phyloP scores from a whole-genome alignment of 2,329 filamentous ascomycete species.

The Aureobasidium sp. region DNA sequence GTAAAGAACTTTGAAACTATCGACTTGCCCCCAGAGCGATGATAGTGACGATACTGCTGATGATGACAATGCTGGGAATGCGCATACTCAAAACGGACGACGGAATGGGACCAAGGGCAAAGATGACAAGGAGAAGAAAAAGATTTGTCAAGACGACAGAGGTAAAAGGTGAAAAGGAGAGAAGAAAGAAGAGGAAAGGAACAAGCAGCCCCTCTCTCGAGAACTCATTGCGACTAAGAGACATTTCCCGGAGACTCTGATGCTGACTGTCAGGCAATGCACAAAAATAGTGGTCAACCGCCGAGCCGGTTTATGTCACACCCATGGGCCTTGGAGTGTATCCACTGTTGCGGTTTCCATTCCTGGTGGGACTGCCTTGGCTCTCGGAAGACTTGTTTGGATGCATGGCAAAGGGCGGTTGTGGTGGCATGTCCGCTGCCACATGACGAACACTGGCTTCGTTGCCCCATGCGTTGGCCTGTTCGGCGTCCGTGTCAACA shows the following conservation, averaged over 20 bases:
- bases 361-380: conserved; percentile 25
- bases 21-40: neutral
- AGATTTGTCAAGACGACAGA: neutral
- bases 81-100: conserved; percentile 6
- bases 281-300: neutral
- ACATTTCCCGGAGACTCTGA: neutral
- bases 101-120: neutral
- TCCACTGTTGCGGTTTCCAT: conserved; percentile 20
- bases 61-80: neutral
- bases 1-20: neutral
- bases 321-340: conserved; percentile 23
- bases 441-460: conserved; percentile 78
- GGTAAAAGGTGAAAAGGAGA: conserved; percentile 1
- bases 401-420: conserved; percentile 23
- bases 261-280: neutral
- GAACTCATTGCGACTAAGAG: neutral
- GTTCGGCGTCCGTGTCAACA: conserved; percentile 80
- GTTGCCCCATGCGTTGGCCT: conserved; percentile 63
- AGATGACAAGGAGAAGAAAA: conserved; percentile 1
- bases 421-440: conserved; percentile 24
- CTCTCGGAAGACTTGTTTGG: conserved; percentile 23
- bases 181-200: neutral
- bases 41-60: neutral
- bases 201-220: neutral
- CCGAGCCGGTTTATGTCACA: conserved; percentile 11